phyloP scores from a whole-genome alignment of 177 flowering plant genomes.

The Vitis hybrid region DNA sequence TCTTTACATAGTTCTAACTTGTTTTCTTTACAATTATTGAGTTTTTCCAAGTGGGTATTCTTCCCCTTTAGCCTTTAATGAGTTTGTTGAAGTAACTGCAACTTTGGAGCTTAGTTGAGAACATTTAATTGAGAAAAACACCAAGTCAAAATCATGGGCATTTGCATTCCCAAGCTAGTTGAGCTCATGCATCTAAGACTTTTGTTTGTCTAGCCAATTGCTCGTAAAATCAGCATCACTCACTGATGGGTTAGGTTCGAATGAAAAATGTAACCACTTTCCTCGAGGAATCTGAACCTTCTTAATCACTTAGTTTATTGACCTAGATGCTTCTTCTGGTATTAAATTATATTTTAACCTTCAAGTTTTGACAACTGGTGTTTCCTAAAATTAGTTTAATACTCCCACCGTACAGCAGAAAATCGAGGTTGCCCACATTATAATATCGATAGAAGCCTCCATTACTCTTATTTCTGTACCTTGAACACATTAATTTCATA shows the following conservation, averaged over 20 bases:
- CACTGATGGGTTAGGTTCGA: constrained; percentile 6
- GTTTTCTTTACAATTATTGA: constrained; percentile 22
- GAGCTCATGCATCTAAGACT: constrained; percentile 33
- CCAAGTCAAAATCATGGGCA: constrained; percentile 27
- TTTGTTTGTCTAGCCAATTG: constrained; percentile 36
- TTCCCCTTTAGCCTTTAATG: constrained; percentile 38
- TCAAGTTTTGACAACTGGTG: constrained; percentile 34
- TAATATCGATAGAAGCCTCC: constrained; percentile 61
- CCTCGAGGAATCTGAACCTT: constrained; percentile 27
- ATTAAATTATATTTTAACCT: constrained; percentile 14
- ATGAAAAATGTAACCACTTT: neutral
- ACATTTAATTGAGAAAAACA: constrained; percentile 23
- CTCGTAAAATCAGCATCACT: constrained; percentile 22
- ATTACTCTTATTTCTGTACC: constrained; percentile 50
- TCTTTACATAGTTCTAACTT: neutral
- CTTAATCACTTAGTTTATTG: constrained; percentile 19
- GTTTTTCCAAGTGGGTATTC: constrained; percentile 27
- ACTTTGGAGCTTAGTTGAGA: constrained; percentile 26
- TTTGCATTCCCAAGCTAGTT: constrained; percentile 24
- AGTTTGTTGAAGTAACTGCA: constrained; percentile 35
- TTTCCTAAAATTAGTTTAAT: constrained; percentile 22
- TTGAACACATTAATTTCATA: constrained; percentile 69
- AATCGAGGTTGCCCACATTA: constrained; percentile 35
- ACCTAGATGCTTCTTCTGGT: constrained; percentile 35
- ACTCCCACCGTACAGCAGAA: constrained; percentile 3